Evolutionary conservation across 2,329 filamentous ascomycete genomes (phyloP).

Genomic region (Chrysoporthe cubensis): DNA sequence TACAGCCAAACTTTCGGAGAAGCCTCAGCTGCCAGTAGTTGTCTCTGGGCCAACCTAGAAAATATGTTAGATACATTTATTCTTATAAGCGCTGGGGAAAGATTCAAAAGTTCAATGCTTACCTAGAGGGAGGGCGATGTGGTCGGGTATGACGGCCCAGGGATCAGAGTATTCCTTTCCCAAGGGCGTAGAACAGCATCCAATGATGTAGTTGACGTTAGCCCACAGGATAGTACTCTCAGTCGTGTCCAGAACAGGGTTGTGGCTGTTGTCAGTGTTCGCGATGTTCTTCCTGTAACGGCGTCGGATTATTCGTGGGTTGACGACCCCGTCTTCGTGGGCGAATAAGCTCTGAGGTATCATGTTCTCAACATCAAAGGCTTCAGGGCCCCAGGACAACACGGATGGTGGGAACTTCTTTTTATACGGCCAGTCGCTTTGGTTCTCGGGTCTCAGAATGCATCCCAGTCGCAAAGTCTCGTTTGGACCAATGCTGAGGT

Average conservation of each 20-base stretch:
- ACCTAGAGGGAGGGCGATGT: slow-evolving; percentile 31
- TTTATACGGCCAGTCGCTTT: neutral
- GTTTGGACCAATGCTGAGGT: neutral
- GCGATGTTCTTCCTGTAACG: slow-evolving; percentile 4
- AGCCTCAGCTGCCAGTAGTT: slow-evolving; percentile 33
- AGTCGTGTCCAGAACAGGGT: slow-evolving; percentile 9
- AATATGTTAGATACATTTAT: neutral
- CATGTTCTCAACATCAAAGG: neutral
- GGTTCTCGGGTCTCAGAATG: slow-evolving; percentile 4
- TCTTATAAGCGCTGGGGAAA: too few relatives aligned
- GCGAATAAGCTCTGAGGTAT: slow-evolving; percentile 2
- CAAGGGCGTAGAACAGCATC: slow-evolving; percentile 27
- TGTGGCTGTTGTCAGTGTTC: neutral
- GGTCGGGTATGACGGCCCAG: slow-evolving; percentile 29
- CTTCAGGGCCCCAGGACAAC: neutral
- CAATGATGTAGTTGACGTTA: slow-evolving; percentile 32
- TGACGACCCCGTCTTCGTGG: neutral
- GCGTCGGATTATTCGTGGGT: neutral
- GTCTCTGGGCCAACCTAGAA: slow-evolving; percentile 31
- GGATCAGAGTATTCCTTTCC: neutral
- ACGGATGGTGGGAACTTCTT: neutral
- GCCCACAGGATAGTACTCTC: slow-evolving; percentile 29
- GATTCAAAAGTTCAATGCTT: neutral
- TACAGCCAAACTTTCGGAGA: slow-evolving; percentile 15
- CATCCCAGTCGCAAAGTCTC: slow-evolving; percentile 16